phyloP scores from a whole-genome alignment of 2,329 filamentous ascomycete genomes.

The Aureobasidium sp. region DNA sequence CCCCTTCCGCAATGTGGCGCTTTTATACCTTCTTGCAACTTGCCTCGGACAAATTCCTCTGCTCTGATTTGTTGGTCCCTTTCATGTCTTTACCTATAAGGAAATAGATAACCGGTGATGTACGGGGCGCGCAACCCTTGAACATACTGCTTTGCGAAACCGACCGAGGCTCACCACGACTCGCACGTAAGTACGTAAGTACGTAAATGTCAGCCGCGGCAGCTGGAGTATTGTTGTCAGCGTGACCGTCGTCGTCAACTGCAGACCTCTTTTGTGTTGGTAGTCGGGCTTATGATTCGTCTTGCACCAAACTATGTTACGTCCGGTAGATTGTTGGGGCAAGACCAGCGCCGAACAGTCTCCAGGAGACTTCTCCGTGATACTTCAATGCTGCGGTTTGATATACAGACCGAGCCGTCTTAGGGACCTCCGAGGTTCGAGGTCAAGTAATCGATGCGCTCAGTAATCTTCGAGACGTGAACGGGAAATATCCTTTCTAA shows the following conservation, averaged over 20 bases:
- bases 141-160: neutral
- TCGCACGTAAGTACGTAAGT: conserved; percentile 16
- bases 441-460: neutral
- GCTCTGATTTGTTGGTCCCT: neutral
- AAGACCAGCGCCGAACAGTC: neutral
- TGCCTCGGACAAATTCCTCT: conserved; percentile 8
- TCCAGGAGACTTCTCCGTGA: neutral
- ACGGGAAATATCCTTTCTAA: no score
- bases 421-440: conserved; percentile 4
- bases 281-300: neutral
- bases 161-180: neutral
- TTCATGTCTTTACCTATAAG: neutral
- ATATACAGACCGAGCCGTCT: neutral
- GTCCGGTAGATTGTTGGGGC: neutral
- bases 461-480: neutral
- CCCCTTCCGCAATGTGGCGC: conserved; percentile 17
- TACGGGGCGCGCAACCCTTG: neutral
- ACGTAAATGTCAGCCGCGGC: neutral
- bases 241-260: neutral
- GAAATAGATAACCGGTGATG: conserved; percentile 8
- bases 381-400: neutral
- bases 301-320: neutral
- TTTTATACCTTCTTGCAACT: neutral
- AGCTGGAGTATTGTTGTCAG: conserved; percentile 2
- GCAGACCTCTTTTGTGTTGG: neutral